Conservation (phyloP, 768 basidiomycete genomes). For the Lentinula boryana region DNA sequence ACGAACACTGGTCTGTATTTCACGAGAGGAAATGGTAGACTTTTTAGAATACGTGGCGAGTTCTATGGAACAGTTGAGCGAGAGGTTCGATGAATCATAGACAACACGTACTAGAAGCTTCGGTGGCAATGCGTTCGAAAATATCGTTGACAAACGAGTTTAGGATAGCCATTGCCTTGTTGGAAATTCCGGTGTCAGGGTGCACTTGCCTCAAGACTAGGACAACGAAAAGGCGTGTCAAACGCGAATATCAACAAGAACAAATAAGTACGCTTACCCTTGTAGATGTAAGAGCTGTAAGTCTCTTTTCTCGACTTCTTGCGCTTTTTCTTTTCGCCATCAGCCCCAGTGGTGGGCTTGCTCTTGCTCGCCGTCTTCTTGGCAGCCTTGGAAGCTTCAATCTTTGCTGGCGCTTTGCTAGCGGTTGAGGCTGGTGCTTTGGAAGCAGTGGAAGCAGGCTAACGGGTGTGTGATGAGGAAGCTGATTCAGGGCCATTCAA, state of each 20-base stretch:
- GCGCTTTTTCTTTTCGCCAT: constrained; percentile 66
- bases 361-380: constrained; percentile 52
- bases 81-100: background rate
- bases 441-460: constrained; percentile 59
- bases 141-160: constrained; percentile 94
- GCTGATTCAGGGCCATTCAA: background rate
- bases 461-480: background rate
- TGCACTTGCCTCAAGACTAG: constrained; percentile 94
- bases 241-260: background rate
- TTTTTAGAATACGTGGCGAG: constrained; percentile 98
- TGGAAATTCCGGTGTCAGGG: constrained; percentile 98
- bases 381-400: constrained; percentile 38
- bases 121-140: constrained; percentile 87
- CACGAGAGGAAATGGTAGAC: constrained; percentile 96
- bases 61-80: constrained; percentile 38
- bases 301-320: constrained; percentile 65
- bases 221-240: background rate
- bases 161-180: constrained; percentile 91
- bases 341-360: constrained; percentile 39
- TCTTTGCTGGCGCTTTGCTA: constrained; percentile 53
- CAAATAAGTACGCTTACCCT: constrained; percentile 43
- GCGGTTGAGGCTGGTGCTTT: constrained; percentile 51
- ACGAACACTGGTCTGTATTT: constrained; percentile 95
- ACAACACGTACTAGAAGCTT: constrained; percentile 69
- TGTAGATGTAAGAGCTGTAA: constrained; percentile 94